These are phyloP conservation scores for Fraxinus sp. DNA, from an alignment of 305 asterid genomes.

Conservation along the genomic window DNA sequence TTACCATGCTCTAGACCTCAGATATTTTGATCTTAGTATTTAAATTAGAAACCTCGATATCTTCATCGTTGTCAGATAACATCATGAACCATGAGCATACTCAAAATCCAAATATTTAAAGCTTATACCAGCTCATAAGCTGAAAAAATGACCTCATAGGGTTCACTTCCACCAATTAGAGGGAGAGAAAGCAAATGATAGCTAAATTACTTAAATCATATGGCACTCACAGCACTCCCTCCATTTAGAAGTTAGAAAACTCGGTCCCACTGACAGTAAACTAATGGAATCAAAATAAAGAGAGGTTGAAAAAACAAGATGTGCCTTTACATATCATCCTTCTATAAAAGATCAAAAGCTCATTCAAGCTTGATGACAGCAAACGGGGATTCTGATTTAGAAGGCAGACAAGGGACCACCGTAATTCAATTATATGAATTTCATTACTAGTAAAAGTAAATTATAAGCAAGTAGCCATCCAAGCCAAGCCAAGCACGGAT, in stretches of 20 bases:
- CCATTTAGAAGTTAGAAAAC: neutral
- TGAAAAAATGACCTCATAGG: neutral
- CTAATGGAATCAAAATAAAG: neutral
- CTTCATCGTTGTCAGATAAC: neutral
- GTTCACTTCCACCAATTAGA: neutral
- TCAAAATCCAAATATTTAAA: neutral
- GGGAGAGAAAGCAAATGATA: neutral
- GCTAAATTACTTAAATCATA: neutral
- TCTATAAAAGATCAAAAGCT: neutral
- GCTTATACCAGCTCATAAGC: neutral
- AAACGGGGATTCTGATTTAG: neutral
- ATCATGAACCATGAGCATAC: neutral
- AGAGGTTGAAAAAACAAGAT: neutral
- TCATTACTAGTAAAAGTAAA: neutral
- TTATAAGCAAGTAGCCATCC: neutral
- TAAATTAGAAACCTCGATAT: neutral
- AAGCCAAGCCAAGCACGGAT: constrained; percentile 4
- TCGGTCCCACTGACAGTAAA: neutral
- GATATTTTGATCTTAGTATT: neutral
- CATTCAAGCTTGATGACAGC: neutral
- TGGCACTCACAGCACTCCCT: neutral
- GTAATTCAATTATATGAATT: neutral
- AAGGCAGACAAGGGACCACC: neutral
- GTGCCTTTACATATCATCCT: neutral
- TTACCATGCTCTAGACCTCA: neutral